phyloP scores from a whole-genome alignment of 2,329 filamentous ascomycete genomes.

The Pyrenochaeta sp. region DNA sequence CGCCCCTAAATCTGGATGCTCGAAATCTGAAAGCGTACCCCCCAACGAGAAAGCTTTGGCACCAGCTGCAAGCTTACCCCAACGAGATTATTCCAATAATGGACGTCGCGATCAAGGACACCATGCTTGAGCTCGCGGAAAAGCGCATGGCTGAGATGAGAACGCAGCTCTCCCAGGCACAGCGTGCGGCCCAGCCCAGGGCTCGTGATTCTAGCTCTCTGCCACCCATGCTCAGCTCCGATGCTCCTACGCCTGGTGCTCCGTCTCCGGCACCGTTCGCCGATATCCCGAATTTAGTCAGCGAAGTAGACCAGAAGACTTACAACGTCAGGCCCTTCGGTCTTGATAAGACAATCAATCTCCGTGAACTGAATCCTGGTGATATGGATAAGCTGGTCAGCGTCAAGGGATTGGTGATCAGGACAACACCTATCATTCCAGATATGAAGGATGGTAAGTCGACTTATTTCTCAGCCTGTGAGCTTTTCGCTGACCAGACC shows the following conservation, averaged over 20 bases:
- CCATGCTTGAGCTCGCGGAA: conserved; percentile 88
- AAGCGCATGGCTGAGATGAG: conserved; percentile 78
- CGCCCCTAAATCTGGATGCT: conserved; percentile 86
- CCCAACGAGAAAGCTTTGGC: conserved; percentile 90
- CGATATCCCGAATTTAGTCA: conserved; percentile 73
- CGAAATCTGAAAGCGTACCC: conserved; percentile 92
- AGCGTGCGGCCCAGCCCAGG: conserved; percentile 56
- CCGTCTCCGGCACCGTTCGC: conserved; percentile 43
- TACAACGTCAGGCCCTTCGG: conserved; percentile 93
- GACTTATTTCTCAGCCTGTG: not conserved
- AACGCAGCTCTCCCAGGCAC: conserved; percentile 62
- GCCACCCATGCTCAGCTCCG: conserved; percentile 81
- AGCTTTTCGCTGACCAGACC: conserved; percentile 17
- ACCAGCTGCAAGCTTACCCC: conserved; percentile 92
- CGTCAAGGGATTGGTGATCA: conserved; percentile 95
- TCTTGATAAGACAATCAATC: conserved; percentile 84
- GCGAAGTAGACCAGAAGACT: conserved; percentile 78
- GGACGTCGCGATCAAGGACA: conserved; percentile 92
- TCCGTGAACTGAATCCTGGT: conserved; percentile 93
- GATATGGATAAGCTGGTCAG: conserved; percentile 97
- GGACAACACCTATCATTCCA: conserved; percentile 93
- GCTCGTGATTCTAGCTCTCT: conserved; percentile 72
- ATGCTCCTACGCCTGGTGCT: conserved; percentile 62
- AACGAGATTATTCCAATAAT: conserved; percentile 96
- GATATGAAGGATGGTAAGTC: conserved; percentile 87